Conservation (phyloP, 2,329 filamentous ascomycete genomes). For the Fusarium chaquense region DNA sequence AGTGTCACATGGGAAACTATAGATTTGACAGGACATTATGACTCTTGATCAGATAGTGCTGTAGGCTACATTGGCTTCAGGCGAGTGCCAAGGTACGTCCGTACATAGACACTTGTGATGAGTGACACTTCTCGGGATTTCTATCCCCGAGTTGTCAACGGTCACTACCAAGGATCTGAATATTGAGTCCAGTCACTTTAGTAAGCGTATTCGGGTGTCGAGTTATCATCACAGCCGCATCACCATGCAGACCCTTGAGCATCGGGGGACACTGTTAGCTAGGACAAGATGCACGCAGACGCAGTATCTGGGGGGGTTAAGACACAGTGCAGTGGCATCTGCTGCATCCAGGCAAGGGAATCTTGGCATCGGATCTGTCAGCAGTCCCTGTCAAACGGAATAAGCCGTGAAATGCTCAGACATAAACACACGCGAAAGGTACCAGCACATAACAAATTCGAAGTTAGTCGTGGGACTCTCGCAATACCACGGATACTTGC, state of each 20-base stretch:
- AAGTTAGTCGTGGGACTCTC: not conserved
- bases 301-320: too few relatives aligned
- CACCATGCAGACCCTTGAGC: not conserved
- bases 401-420: not conserved
- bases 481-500: not conserved
- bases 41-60: too few relatives aligned
- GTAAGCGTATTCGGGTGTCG: not conserved
- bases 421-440: not conserved
- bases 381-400: not conserved
- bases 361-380: not conserved
- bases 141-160: not conserved
- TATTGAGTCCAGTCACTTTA: not conserved
- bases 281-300: not conserved
- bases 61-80: too few relatives aligned
- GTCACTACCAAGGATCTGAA: not conserved
- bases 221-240: not conserved
- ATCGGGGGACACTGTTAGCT: not conserved
- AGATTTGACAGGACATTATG: not conserved
- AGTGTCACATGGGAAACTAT: not conserved
- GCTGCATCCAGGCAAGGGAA: not conserved
- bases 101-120: not conserved
- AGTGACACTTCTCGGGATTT: not conserved
- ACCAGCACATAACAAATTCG: not conserved
- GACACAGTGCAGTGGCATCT: too few relatives aligned
- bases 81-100: not conserved